These are phyloP conservation scores for Penicillium alfredii DNA, from an alignment of 495 filamentous ascomycete species.

Conservation along the genomic window DNA sequence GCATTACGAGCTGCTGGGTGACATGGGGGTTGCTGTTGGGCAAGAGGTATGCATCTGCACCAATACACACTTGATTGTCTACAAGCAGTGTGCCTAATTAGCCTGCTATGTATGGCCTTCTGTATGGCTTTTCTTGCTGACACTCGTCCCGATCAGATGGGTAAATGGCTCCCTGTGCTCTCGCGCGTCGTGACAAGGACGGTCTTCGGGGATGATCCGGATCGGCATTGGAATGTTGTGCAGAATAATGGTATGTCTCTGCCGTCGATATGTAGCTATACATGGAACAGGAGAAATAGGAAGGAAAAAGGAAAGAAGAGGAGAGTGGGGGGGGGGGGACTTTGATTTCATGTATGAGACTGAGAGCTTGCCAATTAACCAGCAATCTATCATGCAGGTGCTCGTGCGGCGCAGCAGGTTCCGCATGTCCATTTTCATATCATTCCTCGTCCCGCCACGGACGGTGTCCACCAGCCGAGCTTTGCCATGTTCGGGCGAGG, in stretches of 20 bases:
- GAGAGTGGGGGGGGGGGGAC: no score
- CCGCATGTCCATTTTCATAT: conserved; percentile 91
- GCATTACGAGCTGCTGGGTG: conserved; percentile 67
- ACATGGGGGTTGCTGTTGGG: conserved; percentile 50
- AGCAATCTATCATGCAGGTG: conserved; percentile 41
- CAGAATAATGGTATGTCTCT: conserved; percentile 76
- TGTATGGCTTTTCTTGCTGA: conserved; percentile 3
- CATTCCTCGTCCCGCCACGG: conserved; percentile 59
- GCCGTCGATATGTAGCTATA: conserved; percentile 3
- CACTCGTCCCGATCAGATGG: conserved; percentile 35
- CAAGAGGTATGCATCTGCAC: conserved; percentile 38
- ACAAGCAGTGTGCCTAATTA: no score
- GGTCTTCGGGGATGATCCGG: conserved; percentile 32
- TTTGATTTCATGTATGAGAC: no score
- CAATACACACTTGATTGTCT: no score
- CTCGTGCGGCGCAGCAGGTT: conserved; percentile 81
- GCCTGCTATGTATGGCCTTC: conserved; percentile 1
- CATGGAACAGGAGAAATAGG: no score
- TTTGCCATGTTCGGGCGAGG: conserved; percentile 82
- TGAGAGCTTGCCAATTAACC: no score
- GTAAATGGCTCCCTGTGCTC: conserved; percentile 67
- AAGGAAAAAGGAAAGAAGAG: no score
- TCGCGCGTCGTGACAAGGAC: conserved; percentile 59
- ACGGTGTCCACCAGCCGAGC: conserved; percentile 41
- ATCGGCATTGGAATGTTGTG: conserved; percentile 69